Conservation (phyloP, 192 early-diverging fungal genomes). For the Dissophora globulifera region DNA sequence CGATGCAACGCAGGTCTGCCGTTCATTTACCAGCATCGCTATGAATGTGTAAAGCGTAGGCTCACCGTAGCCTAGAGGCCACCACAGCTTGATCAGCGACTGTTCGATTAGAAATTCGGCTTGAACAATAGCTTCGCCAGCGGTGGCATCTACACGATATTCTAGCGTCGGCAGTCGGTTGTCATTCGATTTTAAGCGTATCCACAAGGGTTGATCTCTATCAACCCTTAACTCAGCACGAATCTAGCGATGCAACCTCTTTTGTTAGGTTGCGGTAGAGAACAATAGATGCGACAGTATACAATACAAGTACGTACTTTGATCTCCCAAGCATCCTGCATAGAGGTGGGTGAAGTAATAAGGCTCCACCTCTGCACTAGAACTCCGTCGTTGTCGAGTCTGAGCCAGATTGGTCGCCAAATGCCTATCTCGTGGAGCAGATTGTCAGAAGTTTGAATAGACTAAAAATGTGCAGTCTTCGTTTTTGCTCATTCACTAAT, state of each 20-base stretch:
- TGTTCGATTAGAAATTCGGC: background rate
- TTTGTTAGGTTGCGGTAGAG: no score
- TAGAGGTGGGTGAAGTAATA: background rate
- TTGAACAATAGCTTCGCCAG: background rate
- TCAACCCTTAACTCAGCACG: background rate
- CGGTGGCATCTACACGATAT: background rate
- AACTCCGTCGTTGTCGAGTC: slow-evolving; percentile 2
- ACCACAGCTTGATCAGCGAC: slow-evolving; percentile 14
- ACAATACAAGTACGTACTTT: slow-evolving; percentile 7
- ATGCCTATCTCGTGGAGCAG: no score
- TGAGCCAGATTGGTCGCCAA: slow-evolving; percentile 42
- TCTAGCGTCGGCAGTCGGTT: background rate
- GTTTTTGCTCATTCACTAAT: background rate
- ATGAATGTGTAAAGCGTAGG: background rate
- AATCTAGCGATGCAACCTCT: no score
- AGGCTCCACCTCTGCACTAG: slow-evolving; percentile 17
- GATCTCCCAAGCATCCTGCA: slow-evolving; percentile 13
- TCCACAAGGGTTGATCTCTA: background rate
- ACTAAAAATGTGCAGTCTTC: no score
- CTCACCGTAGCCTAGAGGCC: slow-evolving; percentile 33
- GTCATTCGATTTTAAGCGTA: background rate
- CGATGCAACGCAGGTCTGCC: background rate
- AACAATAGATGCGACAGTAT: no score
- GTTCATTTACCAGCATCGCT: slow-evolving; percentile 3
- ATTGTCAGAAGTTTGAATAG: no score